Conservation (phyloP, 2,329 filamentous ascomycete genomes). For the Colletotrichum euphorbiae region DNA sequence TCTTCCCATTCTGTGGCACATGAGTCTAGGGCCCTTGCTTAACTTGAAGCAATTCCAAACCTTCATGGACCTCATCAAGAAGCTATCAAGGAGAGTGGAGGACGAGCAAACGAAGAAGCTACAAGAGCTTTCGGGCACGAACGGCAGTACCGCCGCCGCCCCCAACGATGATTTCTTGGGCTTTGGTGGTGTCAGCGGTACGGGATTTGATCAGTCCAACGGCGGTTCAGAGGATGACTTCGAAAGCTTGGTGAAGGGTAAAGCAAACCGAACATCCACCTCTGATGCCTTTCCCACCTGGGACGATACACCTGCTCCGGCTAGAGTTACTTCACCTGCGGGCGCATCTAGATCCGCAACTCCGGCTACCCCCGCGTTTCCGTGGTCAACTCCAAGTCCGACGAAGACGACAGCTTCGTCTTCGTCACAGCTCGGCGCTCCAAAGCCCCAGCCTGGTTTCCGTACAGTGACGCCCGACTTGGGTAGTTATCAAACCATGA, state of each 20-base stretch:
- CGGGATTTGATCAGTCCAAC: conserved; percentile 62
- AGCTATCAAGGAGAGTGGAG: conserved; percentile 82
- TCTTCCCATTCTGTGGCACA: conserved; percentile 89
- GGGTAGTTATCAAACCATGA: conserved; percentile 64
- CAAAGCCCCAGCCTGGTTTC: conserved; percentile 58
- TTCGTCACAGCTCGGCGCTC: conserved; percentile 47
- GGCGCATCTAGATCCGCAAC: conserved; percentile 50
- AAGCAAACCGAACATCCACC: conserved; percentile 52
- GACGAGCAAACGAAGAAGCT: conserved; percentile 90
- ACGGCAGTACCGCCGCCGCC: conserved; percentile 60
- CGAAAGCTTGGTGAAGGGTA: conserved; percentile 88
- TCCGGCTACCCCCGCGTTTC: conserved; percentile 64
- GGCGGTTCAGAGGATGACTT: conserved; percentile 79
- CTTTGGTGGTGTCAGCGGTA: conserved; percentile 75
- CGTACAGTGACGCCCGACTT: conserved; percentile 71
- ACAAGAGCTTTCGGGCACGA: conserved; percentile 78
- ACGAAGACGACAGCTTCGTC: conserved; percentile 47
- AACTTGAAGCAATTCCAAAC: conserved; percentile 88
- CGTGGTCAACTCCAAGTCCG: conserved; percentile 72
- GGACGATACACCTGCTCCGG: conserved; percentile 56
- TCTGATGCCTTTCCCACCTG: conserved; percentile 60
- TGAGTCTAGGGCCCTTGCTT: conserved; percentile 89
- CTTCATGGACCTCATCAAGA: conserved; percentile 91
- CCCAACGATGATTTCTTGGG: conserved; percentile 76
- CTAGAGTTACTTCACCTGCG: conserved; percentile 50